Evolutionary conservation across 306 rosid species (phyloP).

Genomic region (Quercus bicolor): DNA sequence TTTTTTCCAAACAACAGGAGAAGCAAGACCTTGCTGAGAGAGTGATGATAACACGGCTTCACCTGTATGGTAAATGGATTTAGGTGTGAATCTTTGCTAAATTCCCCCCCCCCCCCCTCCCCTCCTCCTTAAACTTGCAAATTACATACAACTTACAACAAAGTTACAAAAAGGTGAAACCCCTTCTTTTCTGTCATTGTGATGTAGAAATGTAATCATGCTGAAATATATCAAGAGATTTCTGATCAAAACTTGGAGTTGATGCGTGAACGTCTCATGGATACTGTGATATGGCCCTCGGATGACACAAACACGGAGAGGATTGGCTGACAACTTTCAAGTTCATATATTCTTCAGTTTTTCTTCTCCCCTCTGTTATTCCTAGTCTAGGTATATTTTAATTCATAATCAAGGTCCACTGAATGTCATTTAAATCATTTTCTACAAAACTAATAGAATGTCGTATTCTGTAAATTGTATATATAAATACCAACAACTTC

Average conservation of each 20-base stretch:
- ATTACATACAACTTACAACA: constrained; percentile 1
- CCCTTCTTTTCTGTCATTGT: background rate
- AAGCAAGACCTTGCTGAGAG: constrained; percentile 89
- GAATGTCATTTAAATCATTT: constrained; percentile 24
- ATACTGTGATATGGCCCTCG: constrained; percentile 98
- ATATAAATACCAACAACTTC: constrained; percentile 18
- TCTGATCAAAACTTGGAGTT: constrained; percentile 81
- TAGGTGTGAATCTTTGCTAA: constrained; percentile 46
- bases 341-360: constrained; percentile 11
- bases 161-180: background rate
- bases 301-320: constrained; percentile 91
- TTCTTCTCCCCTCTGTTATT: constrained; percentile 15
- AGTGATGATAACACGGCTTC: constrained; percentile 94
- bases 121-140: background rate
- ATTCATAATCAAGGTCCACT: constrained; percentile 19
- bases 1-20: constrained; percentile 50
- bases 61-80: constrained; percentile 88
- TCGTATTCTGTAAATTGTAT: constrained; percentile 31
- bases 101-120: background rate
- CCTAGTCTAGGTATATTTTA: constrained; percentile 33
- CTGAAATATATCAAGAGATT: constrained; percentile 79
- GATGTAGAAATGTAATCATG: constrained; percentile 88
- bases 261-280: constrained; percentile 89
- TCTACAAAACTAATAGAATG: constrained; percentile 17
- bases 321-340: constrained; percentile 47